Percentiles rank a stretch among this genome's conserved stretches.
Evolutionary conservation across 108 stramenopile species (phyloP).

Genomic region (Cyclostephanos tholiformis): DNA sequence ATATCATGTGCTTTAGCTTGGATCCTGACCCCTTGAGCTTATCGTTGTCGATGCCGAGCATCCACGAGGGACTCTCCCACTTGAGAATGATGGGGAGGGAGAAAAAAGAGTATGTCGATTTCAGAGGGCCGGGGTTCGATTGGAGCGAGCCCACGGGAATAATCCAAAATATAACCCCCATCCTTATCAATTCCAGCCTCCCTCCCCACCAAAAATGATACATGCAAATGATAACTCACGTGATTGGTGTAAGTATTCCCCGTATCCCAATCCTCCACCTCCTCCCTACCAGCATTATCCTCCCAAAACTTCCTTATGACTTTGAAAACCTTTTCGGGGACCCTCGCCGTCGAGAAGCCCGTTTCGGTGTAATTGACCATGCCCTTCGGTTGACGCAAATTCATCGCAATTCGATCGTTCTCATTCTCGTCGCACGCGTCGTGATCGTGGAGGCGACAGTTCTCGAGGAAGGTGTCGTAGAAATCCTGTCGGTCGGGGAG

Average conservation of each 20-base stretch:
- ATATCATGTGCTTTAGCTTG: conserved; percentile 27
- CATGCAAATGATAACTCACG: conserved; percentile 12
- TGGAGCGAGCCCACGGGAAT: background rate
- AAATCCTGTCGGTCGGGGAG: conserved; percentile 54
- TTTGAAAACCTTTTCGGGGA: conserved; percentile 58
- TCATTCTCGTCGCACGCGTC: conserved; percentile 43
- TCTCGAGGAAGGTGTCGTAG: conserved; percentile 54
- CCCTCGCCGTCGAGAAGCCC: conserved; percentile 63
- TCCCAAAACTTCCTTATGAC: conserved; percentile 67
- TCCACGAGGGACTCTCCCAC: conserved; percentile 45
- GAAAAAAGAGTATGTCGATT: conserved; percentile 23
- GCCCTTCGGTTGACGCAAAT: conserved; percentile 22
- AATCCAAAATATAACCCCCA: background rate
- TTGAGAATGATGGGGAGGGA: conserved; percentile 20
- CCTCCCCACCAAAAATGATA: background rate
- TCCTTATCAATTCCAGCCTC: no score
- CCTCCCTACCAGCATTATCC: conserved; percentile 42
- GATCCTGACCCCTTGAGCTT: conserved; percentile 13
- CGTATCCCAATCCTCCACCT: conserved; percentile 52
- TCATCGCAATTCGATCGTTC: conserved; percentile 56
- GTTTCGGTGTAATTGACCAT: conserved; percentile 66
- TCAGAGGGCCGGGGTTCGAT: no score
- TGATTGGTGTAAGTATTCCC: conserved; percentile 69
- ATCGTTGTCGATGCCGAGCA: conserved; percentile 32
- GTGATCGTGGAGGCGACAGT: conserved; percentile 39